phyloP scores from a whole-genome alignment of 371 early-diverging fungal genomes.

The Lichtheimia hyalospora region DNA sequence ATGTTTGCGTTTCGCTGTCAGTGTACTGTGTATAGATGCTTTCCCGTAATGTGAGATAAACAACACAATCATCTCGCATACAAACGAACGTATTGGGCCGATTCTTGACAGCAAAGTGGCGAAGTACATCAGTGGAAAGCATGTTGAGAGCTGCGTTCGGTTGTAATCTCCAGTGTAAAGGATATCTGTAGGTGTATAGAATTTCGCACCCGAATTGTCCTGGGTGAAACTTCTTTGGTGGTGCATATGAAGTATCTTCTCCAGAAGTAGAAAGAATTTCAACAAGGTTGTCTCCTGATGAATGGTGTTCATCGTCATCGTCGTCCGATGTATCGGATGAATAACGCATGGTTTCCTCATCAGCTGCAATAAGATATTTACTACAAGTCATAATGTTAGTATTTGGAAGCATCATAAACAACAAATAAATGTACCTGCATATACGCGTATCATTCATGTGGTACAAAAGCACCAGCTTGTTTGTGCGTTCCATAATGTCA shows the following conservation, averaged over 20 bases:
- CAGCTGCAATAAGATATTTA: constrained; percentile 66
- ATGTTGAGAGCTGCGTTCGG: constrained; percentile 66
- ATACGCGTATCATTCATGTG: constrained; percentile 65
- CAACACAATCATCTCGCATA: constrained; percentile 51
- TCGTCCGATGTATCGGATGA: constrained; percentile 49
- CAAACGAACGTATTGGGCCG: constrained; percentile 75
- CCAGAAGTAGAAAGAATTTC: constrained; percentile 45
- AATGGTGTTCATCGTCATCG: constrained; percentile 27
- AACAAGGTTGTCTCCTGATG: constrained; percentile 44
- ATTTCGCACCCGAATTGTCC: constrained; percentile 78
- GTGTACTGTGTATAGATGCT: constrained; percentile 17
- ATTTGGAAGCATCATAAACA: no score
- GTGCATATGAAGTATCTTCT: constrained; percentile 35
- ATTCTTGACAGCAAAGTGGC: constrained; percentile 71
- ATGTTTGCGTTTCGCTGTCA: constrained; percentile 1
- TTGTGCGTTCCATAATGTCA: constrained; percentile 67
- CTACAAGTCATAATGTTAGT: constrained; percentile 26
- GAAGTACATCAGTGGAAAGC: constrained; percentile 53
- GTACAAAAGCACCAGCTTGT: constrained; percentile 63
- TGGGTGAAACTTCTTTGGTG: constrained; percentile 42
- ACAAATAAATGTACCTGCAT: constrained; percentile 52
- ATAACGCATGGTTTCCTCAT: constrained; percentile 34
- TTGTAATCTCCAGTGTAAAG: constrained; percentile 76
- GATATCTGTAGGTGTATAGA: constrained; percentile 62
- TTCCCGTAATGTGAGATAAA: constrained; percentile 67